These are phyloP conservation scores for Eucalyptus marginata DNA, from an alignment of 345 rosid species.

Conservation along the genomic window DNA sequence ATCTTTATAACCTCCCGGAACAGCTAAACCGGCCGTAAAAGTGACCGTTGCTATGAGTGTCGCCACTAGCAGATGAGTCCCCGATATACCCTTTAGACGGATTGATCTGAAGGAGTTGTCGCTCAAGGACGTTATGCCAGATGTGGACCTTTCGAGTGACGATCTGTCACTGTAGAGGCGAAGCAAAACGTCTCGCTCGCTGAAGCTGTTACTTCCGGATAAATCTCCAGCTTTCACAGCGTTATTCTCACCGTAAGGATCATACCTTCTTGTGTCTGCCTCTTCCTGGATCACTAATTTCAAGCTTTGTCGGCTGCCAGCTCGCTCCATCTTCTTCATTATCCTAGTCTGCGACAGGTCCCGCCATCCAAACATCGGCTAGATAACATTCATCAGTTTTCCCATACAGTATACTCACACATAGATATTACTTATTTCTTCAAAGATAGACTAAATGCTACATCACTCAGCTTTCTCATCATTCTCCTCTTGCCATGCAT, in stretches of 20 bases:
- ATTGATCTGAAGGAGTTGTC: background rate
- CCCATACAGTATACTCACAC: background rate
- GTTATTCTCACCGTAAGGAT: background rate
- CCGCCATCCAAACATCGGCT: background rate
- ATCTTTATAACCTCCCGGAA: background rate
- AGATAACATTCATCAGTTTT: background rate
- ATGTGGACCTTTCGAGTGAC: background rate
- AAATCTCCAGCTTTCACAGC: background rate
- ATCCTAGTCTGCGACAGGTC: background rate
- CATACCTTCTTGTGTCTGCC: background rate
- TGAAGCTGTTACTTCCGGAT: background rate
- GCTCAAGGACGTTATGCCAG: background rate
- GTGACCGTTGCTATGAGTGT: background rate
- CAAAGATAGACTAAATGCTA: background rate
- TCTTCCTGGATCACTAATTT: background rate
- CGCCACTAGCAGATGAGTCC: background rate
- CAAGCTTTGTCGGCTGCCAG: background rate
- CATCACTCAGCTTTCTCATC: background rate
- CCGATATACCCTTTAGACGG: background rate
- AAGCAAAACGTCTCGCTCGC: background rate
- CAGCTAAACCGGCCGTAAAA: background rate
- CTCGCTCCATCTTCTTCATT: background rate
- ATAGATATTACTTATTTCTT: background rate
- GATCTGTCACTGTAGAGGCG: background rate
- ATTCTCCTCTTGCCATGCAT: background rate